A percentile compares a stretch with the other conserved stretches of the same genome.
Conservation (phyloP, 768 basidiomycete species). For the Clitopilus passeckerianus region DNA sequence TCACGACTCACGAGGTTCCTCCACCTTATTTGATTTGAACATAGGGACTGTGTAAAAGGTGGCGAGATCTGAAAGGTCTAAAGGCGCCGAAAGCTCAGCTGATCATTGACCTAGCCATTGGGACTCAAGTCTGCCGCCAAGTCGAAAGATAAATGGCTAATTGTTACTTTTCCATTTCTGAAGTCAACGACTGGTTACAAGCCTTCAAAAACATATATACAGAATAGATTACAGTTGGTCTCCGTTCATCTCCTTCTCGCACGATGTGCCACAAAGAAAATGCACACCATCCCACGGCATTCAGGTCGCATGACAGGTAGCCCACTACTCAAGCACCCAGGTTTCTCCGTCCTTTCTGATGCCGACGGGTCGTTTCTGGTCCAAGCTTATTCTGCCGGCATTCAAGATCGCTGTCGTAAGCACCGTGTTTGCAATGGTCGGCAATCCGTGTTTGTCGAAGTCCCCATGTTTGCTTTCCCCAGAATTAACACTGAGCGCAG, state of each 20-base stretch:
- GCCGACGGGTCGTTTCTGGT: constrained; percentile 81
- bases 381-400: constrained; percentile 84
- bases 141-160: no score
- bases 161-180: no score
- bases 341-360: constrained; percentile 62
- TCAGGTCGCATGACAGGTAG: constrained; percentile 7
- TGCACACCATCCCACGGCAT: constrained; percentile 4
- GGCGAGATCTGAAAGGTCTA: no score
- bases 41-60: no score
- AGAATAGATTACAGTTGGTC: neutral
- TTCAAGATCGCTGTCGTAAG: constrained; percentile 85
- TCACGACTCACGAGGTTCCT: neutral
- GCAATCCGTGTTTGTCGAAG: constrained; percentile 76
- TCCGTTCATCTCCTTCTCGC: neutral
- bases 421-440: constrained; percentile 87
- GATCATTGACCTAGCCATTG: no score
- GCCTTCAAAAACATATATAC: neutral
- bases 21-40: neutral
- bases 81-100: no score
- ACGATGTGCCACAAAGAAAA: neutral
- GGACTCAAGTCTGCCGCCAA: no score
- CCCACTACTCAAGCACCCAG: constrained; percentile 66
- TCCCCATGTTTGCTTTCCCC: constrained; percentile 59
- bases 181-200: neutral
- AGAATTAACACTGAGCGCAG: constrained; percentile 73